Evolutionary conservation across 1,139 yeast genomes (phyloP).

Genomic region (Petasospora fabianii): DNA sequence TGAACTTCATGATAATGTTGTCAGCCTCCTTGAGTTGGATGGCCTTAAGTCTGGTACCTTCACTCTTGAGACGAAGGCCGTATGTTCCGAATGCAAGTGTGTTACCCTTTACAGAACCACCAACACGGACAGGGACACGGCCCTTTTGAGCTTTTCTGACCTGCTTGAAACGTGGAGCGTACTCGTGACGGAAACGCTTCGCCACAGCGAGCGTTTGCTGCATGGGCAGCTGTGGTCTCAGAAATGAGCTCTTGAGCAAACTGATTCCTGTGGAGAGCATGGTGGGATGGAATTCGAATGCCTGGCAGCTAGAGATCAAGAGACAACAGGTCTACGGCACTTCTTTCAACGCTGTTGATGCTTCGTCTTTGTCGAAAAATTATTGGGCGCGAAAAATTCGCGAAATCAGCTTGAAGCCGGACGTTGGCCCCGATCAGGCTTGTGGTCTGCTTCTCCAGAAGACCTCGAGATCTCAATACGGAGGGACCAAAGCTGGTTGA

Average conservation of each 20-base stretch:
- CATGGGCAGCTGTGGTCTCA: slow-evolving; percentile 14
- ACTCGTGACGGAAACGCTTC: slow-evolving; percentile 71
- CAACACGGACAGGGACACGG: slow-evolving; percentile 88
- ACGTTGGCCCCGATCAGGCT: too few species aligned
- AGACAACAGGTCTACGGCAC: too few species aligned
- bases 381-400: not conserved
- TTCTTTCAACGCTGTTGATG: too few species aligned
- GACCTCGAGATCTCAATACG: too few species aligned
- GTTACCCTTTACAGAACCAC: slow-evolving; percentile 91
- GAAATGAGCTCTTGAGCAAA: slow-evolving; percentile 3
- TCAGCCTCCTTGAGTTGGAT: slow-evolving; percentile 91
- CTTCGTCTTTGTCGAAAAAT: too few species aligned
- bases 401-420: too few species aligned
- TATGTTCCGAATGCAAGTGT: slow-evolving; percentile 74
- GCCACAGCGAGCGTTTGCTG: slow-evolving; percentile 12
- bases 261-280: slow-evolving; percentile 14
- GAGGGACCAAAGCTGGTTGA: not conserved
- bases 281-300: too few species aligned
- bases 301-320: too few species aligned
- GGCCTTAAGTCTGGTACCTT: slow-evolving; percentile 85
- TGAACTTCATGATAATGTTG: slow-evolving; percentile 73
- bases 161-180: slow-evolving; percentile 71
- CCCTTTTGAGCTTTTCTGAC: slow-evolving; percentile 89
- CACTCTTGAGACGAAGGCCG: slow-evolving; percentile 83
- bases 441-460: too few species aligned